Base-by-base conservation (phyloP, 2,329 filamentous ascomycete genomes). In the Aspergillus intermedius region DNA sequence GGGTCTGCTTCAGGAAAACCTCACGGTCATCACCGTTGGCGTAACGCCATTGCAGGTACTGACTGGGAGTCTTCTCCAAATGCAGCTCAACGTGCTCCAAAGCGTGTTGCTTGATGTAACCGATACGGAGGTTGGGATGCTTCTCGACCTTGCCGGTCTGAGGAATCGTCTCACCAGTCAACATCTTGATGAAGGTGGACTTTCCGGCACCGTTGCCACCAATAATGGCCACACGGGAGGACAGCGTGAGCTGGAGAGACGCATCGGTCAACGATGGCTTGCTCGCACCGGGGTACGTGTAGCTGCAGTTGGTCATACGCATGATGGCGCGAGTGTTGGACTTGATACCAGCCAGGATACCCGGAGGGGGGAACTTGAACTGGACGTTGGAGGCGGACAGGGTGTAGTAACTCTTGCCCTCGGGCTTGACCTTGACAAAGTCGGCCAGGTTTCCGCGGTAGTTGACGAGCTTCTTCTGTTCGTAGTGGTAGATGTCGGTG, bases 71-170 rank as follows among this genome's bases (percentile, higher is more conserved):
- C 82, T 98, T 98, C 73, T 98, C 93, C 60, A 97, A 77, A 66
- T 98, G 93, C 91, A 96, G 95, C 74, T 98, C 91, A 9, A 98
- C 93, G 81, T 98, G 93, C 77, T 98, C 93, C 10, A 98, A 80
- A 41, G 93, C 93, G 71, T 98, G 93, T 76, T 98, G 93, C 77
- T 97, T 97, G 77, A 98, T 97, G 77, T 98, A 98, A 47, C 93
- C 93, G 62, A 98, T 96, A 78, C 93, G 91, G 64, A 98, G 75
- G 70, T 98, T 98, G 58, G 93, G 93, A 70, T 98, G 93, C 78
- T 97, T 97, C 78, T 97, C 91, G 21, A 98, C 93, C 67, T 84
- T 88, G 54, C 93, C 93, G 17, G 73, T 72, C 54, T 86, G 86
- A 13, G 88, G 93, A 57, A 96, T 85, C 17, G 84, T 82, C 70